Conservation (phyloP, 306 rosid genomes). For the Cucumis cinereus region DNA sequence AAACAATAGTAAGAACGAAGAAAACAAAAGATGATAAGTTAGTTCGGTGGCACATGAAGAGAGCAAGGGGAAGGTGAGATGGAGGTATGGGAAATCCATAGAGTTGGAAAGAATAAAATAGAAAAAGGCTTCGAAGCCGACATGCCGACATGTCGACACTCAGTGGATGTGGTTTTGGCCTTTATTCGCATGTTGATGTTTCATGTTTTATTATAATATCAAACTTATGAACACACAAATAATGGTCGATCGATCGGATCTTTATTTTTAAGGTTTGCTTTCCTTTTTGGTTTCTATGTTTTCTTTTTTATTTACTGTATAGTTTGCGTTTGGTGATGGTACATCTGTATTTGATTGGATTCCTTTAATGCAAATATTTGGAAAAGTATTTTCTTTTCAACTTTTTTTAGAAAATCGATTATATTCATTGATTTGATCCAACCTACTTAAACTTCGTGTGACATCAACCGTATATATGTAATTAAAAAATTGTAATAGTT, state of each 20-base stretch:
- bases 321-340: too few species aligned
- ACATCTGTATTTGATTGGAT: background rate
- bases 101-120: background rate
- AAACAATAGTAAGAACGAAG: too few species aligned
- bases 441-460: too few species aligned
- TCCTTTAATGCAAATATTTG: too few species aligned
- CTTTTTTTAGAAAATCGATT: too few species aligned
- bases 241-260: background rate
- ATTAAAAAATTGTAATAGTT: too few species aligned
- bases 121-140: background rate
- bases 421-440: too few species aligned
- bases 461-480: too few species aligned
- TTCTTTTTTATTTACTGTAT: too few species aligned
- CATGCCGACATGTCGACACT: background rate
- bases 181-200: background rate
- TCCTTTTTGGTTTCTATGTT: background rate
- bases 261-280: background rate
- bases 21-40: too few species aligned
- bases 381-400: too few species aligned
- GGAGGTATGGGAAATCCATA: background rate
- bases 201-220: background rate
- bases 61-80: background rate
- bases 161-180: background rate
- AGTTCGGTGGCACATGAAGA: background rate
- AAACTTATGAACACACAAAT: background rate